Evolutionary conservation across 768 basidiomycete genomes (phyloP).

Genomic region (Termitomyces sp.): DNA sequence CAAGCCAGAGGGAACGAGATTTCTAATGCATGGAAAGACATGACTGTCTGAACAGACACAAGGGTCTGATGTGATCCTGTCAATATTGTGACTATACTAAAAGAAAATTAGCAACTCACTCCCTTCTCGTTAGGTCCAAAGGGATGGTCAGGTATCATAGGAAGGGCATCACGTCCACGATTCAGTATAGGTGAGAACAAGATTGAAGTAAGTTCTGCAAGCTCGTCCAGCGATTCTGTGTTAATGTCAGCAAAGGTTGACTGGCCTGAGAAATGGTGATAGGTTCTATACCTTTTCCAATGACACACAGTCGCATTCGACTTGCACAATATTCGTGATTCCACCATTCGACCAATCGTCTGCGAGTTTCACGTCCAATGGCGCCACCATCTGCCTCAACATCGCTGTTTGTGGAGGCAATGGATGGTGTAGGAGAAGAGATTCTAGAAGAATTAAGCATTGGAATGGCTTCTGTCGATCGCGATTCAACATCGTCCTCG

Average conservation of each 20-base stretch:
- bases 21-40: conserved; percentile 81
- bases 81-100: background rate
- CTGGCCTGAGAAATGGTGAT: background rate
- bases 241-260: conserved; percentile 1
- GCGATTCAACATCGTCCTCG: conserved; percentile 22
- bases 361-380: conserved; percentile 75
- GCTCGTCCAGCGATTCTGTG: conserved; percentile 71
- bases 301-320: conserved; percentile 74
- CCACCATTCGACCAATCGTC: conserved; percentile 87
- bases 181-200: conserved; percentile 74
- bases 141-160: conserved; percentile 69
- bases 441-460: conserved; percentile 53
- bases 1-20: conserved; percentile 76
- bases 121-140: conserved; percentile 70
- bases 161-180: conserved; percentile 55
- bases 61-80: conserved; percentile 49
- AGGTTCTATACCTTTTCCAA: conserved; percentile 63
- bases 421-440: conserved; percentile 58
- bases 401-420: conserved; percentile 50
- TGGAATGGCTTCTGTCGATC: conserved; percentile 27
- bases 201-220: conserved; percentile 56
- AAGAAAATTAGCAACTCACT: conserved; percentile 39
- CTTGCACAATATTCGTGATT: conserved; percentile 74
- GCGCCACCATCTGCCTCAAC: conserved; percentile 70
- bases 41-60: conserved; percentile 85